A percentile compares a stretch with the other conserved stretches of the same genome.
phyloP scores from a whole-genome alignment of 2,329 filamentous ascomycete genomes.

The Plectosphaerella sp. region DNA sequence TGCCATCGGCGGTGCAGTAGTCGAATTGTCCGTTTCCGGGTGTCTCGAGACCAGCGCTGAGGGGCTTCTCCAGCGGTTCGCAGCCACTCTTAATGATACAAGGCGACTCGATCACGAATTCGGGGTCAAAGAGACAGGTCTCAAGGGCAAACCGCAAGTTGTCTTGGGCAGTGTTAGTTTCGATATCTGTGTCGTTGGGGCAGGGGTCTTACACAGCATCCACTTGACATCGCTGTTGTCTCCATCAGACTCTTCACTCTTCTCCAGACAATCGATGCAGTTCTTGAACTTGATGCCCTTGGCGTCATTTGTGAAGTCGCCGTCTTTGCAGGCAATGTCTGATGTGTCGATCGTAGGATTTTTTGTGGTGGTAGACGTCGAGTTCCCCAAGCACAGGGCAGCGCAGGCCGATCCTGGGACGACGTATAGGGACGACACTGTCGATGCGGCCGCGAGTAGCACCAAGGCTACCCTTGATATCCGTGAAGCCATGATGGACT shows the following conservation, averaged over 20 bases:
- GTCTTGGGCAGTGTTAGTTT: constrained; percentile 26
- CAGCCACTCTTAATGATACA: constrained; percentile 40
- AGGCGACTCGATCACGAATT: constrained; percentile 28
- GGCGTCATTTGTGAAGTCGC: constrained; percentile 28
- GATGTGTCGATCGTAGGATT: constrained; percentile 34
- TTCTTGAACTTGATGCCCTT: constrained; percentile 40
- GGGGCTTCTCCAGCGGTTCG: constrained; percentile 28
- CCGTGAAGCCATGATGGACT: no score
- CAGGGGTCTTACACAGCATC: constrained; percentile 39
- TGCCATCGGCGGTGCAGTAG: constrained; percentile 37
- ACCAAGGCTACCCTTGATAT: no score
- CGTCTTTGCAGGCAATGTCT: constrained; percentile 43
- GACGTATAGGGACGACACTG: constrained; percentile 32
- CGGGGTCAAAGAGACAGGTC: constrained; percentile 37
- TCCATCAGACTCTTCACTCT: constrained; percentile 33
- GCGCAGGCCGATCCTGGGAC: constrained; percentile 48
- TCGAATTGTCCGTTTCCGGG: constrained; percentile 21
- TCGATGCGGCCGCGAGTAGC: background rate
- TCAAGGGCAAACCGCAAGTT: constrained; percentile 45
- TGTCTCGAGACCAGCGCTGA: constrained; percentile 27
- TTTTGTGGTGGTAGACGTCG: constrained; percentile 23
- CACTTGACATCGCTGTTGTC: constrained; percentile 36
- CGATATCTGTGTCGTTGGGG: background rate
- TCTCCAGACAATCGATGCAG: constrained; percentile 42
- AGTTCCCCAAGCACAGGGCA: constrained; percentile 37